phyloP scores from a whole-genome alignment of 202 grass and related monocot genomes.

The Musa balbisiana region DNA sequence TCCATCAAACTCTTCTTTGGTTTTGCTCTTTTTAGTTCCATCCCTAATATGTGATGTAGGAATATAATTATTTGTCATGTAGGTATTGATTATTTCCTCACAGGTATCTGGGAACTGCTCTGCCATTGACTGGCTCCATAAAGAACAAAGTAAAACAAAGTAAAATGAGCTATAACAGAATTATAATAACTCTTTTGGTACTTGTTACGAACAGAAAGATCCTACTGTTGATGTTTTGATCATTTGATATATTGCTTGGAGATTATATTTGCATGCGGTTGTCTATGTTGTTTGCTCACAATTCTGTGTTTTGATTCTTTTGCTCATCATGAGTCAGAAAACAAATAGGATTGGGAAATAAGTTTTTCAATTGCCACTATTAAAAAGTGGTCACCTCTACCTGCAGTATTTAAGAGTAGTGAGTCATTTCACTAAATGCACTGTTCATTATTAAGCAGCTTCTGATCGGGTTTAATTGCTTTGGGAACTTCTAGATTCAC shows the following conservation, averaged over 20 bases:
- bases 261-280: neutral
- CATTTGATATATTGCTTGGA: neutral
- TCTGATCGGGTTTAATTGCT: neutral
- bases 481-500: neutral
- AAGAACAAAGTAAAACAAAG: neutral
- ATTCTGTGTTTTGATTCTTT: neutral
- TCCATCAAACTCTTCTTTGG: neutral
- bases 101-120: no score
- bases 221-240: neutral
- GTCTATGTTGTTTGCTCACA: neutral
- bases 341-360: neutral
- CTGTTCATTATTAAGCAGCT: neutral
- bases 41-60: neutral
- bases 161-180: neutral
- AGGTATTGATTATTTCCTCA: neutral
- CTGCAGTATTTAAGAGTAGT: neutral
- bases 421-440: neutral
- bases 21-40: conserved; percentile 4
- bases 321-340: neutral
- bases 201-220: neutral
- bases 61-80: neutral
- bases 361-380: neutral
- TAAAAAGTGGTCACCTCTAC: neutral
- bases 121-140: neutral
- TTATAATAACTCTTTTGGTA: neutral